A percentile compares a stretch with the other conserved stretches of the same genome.
Conservation (phyloP, 768 basidiomycete species). For the Galerina sulciceps region DNA sequence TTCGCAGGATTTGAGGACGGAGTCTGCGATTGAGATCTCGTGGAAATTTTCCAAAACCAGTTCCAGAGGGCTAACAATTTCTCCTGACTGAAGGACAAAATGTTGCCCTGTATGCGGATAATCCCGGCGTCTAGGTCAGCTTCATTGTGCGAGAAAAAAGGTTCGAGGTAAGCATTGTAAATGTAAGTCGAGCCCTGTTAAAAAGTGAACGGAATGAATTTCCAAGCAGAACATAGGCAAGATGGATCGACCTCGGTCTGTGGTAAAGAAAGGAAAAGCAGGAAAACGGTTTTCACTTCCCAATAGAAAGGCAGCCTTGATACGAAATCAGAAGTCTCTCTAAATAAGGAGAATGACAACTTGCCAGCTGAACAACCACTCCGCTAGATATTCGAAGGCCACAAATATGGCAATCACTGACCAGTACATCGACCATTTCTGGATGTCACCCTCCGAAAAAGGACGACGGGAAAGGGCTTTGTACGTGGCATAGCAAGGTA, state of each 20-base stretch:
- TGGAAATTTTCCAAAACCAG: constrained; percentile 45
- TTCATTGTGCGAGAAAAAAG: constrained; percentile 65
- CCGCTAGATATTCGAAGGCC: constrained; percentile 64
- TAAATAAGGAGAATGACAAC: constrained; percentile 22
- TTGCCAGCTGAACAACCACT: constrained; percentile 71
- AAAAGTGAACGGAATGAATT: constrained; percentile 8
- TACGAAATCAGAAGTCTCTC: constrained; percentile 15
- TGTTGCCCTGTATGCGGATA: constrained; percentile 54
- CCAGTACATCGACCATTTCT: constrained; percentile 69
- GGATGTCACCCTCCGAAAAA: constrained; percentile 53
- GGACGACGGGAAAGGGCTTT: constrained; percentile 65
- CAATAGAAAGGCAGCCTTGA: constrained; percentile 77
- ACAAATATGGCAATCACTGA: constrained; percentile 61
- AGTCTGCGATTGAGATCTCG: constrained; percentile 37
- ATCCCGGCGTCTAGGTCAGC: constrained; percentile 63
- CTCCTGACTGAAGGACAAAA: constrained; percentile 56
- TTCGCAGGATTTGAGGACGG: constrained; percentile 26
- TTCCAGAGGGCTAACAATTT: constrained; percentile 55
- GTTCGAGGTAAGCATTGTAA: constrained; percentile 62
- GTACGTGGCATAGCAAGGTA: constrained; percentile 69
- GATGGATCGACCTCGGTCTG: constrained; percentile 60
- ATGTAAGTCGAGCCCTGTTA: constrained; percentile 69
- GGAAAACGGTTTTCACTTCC: constrained; percentile 70
- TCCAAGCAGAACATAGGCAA: neutral
- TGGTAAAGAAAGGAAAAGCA: constrained; percentile 70